A percentile compares a stretch with the other conserved stretches of the same genome.
Evolutionary conservation across 1,284 basidiomycete species (phyloP).

Genomic region (Ganoderma lingzhi): DNA sequence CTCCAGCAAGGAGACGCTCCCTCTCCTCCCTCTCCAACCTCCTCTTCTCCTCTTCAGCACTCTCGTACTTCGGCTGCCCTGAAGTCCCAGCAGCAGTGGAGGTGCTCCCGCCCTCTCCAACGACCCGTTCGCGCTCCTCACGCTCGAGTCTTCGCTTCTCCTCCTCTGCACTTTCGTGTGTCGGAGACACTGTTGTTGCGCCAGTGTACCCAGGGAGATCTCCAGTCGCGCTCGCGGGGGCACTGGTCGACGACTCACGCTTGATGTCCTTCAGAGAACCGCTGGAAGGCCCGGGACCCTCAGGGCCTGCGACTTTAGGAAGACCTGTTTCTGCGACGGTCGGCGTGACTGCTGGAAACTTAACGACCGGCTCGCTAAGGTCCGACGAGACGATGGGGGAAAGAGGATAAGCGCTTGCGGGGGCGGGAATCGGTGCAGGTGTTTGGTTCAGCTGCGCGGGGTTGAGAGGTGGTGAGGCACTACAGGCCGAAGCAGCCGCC

Average conservation of each 20-base stretch:
- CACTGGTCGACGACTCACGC: slow-evolving; percentile 31
- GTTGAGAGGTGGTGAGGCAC: slow-evolving; percentile 55
- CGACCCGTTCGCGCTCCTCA: slow-evolving; percentile 66
- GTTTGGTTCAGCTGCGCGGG: slow-evolving; percentile 62
- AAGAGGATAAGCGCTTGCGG: slow-evolving; percentile 42
- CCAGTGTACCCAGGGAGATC: slow-evolving; percentile 18
- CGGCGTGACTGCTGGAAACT: slow-evolving; percentile 51
- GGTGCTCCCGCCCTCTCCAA: slow-evolving; percentile 34
- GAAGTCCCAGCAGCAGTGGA: slow-evolving; percentile 19
- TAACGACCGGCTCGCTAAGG: slow-evolving; percentile 41
- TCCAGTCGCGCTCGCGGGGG: slow-evolving; percentile 9
- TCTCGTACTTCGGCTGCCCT: slow-evolving; percentile 47
- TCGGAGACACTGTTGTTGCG: not conserved
- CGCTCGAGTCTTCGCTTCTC: slow-evolving; percentile 73
- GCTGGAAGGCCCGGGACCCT: slow-evolving; percentile 69
- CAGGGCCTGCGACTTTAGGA: slow-evolving; percentile 59
- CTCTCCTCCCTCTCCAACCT: slow-evolving; percentile 71
- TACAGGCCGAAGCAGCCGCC: slow-evolving; percentile 31
- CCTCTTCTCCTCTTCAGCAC: slow-evolving; percentile 74
- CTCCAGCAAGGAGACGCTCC: slow-evolving; percentile 56
- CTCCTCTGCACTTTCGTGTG: slow-evolving; percentile 49
- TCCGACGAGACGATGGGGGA: slow-evolving; percentile 39
- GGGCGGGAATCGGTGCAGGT: slow-evolving; percentile 62
- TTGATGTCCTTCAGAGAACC: slow-evolving; percentile 66
- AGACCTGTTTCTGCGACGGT: slow-evolving; percentile 72